A percentile compares a stretch with the other conserved stretches of the same genome.
phyloP scores from a whole-genome alignment of 192 early-diverging fungal genomes.

The Coemansia sp. region DNA sequence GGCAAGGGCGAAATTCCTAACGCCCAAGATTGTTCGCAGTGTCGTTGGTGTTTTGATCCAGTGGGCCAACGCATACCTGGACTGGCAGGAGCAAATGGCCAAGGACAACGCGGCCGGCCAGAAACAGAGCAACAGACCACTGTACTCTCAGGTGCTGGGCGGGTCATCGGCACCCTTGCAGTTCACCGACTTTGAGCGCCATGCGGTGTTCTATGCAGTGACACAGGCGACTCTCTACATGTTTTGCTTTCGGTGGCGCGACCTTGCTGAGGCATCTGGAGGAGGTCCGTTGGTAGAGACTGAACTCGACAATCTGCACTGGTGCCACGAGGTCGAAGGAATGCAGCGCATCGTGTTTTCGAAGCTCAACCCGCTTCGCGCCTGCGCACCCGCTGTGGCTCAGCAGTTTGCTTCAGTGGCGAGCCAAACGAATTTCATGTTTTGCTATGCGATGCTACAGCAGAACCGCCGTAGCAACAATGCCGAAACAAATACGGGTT shows the following conservation, averaged over 20 bases:
- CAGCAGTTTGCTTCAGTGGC: slow-evolving; percentile 84
- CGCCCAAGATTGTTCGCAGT: slow-evolving; percentile 59
- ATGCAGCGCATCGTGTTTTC: slow-evolving; percentile 77
- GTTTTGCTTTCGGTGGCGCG: slow-evolving; percentile 93
- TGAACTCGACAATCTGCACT: slow-evolving; percentile 46
- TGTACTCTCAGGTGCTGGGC: not conserved
- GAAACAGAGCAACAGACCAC: slow-evolving; percentile 5
- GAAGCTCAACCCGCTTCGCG: slow-evolving; percentile 72
- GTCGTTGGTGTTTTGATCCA: slow-evolving; percentile 67
- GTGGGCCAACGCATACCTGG: slow-evolving; percentile 71
- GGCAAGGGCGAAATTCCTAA: slow-evolving; percentile 81
- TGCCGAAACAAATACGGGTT: not conserved
- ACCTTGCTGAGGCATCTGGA: slow-evolving; percentile 58
- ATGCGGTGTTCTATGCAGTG: slow-evolving; percentile 82
- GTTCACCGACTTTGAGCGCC: slow-evolving; percentile 59
- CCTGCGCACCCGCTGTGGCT: slow-evolving; percentile 77
- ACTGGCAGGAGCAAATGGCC: slow-evolving; percentile 59
- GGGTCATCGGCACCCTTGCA: slow-evolving; percentile 2
- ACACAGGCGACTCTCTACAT: slow-evolving; percentile 90
- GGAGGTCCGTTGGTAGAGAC: slow-evolving; percentile 29
- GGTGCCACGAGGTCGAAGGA: slow-evolving; percentile 65
- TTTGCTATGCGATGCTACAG: slow-evolving; percentile 77
- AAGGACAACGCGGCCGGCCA: not conserved
- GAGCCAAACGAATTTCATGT: slow-evolving; percentile 79
- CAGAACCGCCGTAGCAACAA: slow-evolving; percentile 52